Percentiles rank a stretch among this genome's conserved stretches.
Evolutionary conservation across 345 rosid species (phyloP).

Genomic region (Heritiera littoralis): DNA sequence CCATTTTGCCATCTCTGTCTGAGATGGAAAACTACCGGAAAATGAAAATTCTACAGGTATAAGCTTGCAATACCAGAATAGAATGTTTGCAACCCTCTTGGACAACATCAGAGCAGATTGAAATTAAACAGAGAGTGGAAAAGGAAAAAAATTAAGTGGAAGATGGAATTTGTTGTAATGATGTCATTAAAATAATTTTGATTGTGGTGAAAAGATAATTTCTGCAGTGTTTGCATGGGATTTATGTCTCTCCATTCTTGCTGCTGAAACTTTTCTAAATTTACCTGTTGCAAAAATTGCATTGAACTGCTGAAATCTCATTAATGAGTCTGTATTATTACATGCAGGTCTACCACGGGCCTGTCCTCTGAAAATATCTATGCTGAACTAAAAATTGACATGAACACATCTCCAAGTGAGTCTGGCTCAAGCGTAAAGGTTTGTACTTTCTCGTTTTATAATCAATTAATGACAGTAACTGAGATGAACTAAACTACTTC

Average conservation of each 20-base stretch:
- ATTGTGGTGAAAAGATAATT: background rate
- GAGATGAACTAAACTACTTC: background rate
- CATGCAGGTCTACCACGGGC: conserved; percentile 61
- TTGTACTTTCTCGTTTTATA: conserved; percentile 7
- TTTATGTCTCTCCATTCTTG: background rate
- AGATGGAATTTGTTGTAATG: background rate
- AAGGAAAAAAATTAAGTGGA: background rate
- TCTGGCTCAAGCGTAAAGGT: conserved; percentile 56
- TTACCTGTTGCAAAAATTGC: background rate
- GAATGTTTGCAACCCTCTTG: background rate
- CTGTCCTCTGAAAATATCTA: conserved; percentile 50
- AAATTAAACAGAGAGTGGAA: background rate
- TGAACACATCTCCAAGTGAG: conserved; percentile 45
- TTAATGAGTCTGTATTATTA: background rate
- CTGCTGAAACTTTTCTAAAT: background rate
- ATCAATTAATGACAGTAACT: background rate
- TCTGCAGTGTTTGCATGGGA: background rate
- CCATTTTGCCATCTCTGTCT: background rate
- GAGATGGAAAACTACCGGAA: background rate
- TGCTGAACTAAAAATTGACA: conserved; percentile 34
- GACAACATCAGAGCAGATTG: background rate
- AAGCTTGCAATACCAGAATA: background rate
- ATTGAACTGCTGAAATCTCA: background rate
- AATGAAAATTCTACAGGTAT: background rate
- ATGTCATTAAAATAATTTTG: background rate